Evolutionary conservation across 164 flowering plant genomes (phyloP).

Genomic region (Platanus orientalis): DNA sequence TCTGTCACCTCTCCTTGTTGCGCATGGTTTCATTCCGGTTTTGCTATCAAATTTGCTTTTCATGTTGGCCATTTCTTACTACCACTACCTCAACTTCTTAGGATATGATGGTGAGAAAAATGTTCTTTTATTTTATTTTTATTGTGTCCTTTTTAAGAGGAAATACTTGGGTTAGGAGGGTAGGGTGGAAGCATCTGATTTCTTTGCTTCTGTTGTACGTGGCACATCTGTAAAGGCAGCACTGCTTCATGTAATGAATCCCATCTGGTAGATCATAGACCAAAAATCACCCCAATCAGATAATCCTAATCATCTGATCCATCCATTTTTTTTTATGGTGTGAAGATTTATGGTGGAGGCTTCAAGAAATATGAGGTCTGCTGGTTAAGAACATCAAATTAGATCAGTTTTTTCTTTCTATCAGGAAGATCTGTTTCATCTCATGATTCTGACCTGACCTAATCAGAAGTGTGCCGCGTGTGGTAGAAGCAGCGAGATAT

Average conservation of each 20-base stretch:
- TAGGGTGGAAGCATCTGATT: not conserved
- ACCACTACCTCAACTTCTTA: slow-evolving; percentile 95
- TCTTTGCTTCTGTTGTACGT: not conserved
- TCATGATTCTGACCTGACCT: slow-evolving; percentile 1
- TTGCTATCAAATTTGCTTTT: slow-evolving; percentile 88
- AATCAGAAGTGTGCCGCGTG: not conserved
- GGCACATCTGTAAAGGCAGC: not conserved
- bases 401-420: too few relatives aligned
- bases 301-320: not conserved
- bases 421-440: too few relatives aligned
- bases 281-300: not conserved
- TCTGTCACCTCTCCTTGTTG: slow-evolving; percentile 82
- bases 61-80: slow-evolving; percentile 87
- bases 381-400: not conserved
- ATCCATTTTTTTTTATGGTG: too few relatives aligned
- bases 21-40: slow-evolving; percentile 83
- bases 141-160: not conserved
- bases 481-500: not conserved
- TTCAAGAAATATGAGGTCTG: not conserved
- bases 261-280: not conserved
- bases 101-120: slow-evolving; percentile 88
- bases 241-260: not conserved
- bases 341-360: not conserved
- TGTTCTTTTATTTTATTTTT: not conserved
- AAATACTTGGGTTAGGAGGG: not conserved